These are phyloP conservation scores for Firmiana major DNA, from an alignment of 345 rosid genomes.

Conservation along the genomic window DNA sequence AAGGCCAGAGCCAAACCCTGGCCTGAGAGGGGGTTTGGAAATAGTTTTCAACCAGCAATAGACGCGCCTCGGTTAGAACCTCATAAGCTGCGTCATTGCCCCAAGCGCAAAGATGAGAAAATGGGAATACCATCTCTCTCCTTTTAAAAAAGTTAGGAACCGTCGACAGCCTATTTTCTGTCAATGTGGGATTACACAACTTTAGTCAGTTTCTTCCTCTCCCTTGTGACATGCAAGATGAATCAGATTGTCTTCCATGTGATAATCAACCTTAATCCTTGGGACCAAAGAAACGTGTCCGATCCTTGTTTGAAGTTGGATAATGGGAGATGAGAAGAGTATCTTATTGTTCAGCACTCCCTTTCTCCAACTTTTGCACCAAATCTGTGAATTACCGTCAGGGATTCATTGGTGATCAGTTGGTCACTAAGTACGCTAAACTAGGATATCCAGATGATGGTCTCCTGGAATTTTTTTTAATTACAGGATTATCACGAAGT, in stretches of 20 bases:
- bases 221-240: neutral
- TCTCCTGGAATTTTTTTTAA: constrained; percentile 75
- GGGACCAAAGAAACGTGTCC: neutral
- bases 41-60: constrained; percentile 43
- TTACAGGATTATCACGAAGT: constrained; percentile 42
- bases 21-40: constrained; percentile 37
- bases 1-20: constrained; percentile 24
- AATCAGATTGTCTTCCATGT: neutral
- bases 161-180: neutral
- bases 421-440: constrained; percentile 37
- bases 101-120: constrained; percentile 18
- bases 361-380: neutral
- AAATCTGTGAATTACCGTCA: constrained; percentile 41
- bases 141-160: neutral
- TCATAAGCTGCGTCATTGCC: constrained; percentile 36
- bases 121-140: rapidly evolving
- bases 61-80: constrained; percentile 36
- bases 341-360: constrained; percentile 2
- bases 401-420: constrained; percentile 64
- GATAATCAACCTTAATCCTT: neutral
- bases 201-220: neutral
- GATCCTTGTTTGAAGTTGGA: constrained; percentile 1
- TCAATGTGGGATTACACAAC: neutral
- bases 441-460: constrained; percentile 36
- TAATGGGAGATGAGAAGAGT: constrained; percentile 25